These are phyloP conservation scores for Lodderomyces jiufengensis DNA, from an alignment of 1,139 yeast genomes.

Conservation along the genomic window DNA sequence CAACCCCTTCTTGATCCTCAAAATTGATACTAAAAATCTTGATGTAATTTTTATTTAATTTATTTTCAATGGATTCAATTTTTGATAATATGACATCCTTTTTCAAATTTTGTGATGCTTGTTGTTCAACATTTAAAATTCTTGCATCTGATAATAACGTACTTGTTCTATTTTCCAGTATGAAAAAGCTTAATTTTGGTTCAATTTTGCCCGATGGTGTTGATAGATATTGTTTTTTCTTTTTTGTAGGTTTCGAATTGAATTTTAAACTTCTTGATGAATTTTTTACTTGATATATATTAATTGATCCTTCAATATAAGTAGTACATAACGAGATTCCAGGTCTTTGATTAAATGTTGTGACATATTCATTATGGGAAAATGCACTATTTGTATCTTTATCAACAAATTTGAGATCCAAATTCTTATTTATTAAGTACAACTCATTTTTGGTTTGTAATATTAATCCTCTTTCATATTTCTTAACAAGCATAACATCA, in stretches of 20 bases:
- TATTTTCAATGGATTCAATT: constrained; percentile 32
- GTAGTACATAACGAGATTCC: constrained; percentile 50
- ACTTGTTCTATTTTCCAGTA: constrained; percentile 48
- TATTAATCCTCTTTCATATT: constrained; percentile 63
- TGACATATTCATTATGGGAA: constrained; percentile 1
- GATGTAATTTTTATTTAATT: constrained; percentile 25
- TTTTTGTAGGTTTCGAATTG: constrained; percentile 8
- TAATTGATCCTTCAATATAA: constrained; percentile 41
- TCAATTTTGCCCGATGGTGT: constrained; percentile 7
- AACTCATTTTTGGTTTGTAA: constrained; percentile 43
- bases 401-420: constrained; percentile 5
- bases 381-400: constrained; percentile 6
- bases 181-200: constrained; percentile 22
- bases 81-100: constrained; percentile 70
- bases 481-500: constrained; percentile 49
- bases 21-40: constrained; percentile 43
- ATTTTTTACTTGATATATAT: constrained; percentile 50
- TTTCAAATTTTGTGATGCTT: constrained; percentile 31
- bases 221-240: constrained; percentile 21
- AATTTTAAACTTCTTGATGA: constrained; percentile 24
- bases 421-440: constrained; percentile 3
- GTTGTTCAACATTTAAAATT: constrained; percentile 48
- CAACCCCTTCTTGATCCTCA: constrained; percentile 59
- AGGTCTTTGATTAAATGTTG: constrained; percentile 3
- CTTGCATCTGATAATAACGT: constrained; percentile 55